Evolutionary conservation across 257 asterid species (phyloP), one percentile per base, ranked within the genome.

Genomic region (Linderniella brevidens): DNA sequence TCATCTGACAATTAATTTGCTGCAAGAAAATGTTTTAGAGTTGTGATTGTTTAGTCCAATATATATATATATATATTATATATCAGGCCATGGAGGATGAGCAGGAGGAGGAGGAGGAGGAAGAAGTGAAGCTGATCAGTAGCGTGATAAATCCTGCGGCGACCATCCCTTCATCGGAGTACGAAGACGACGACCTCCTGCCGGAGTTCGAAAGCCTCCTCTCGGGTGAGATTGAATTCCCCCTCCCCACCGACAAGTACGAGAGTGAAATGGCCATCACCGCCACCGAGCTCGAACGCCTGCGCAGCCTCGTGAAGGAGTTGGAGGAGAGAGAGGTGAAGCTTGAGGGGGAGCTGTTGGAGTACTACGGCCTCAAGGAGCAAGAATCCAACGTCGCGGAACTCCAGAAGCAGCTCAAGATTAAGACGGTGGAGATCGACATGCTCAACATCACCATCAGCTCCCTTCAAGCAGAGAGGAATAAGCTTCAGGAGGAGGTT

Each of bases 281-380:
- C 51, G 93, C 80, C 8, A 65, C 35, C 4, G 98, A 88, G 51
- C 78, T 88, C 41, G 96, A 81, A 63, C 65, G 76, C 35, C 39
- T 90, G 40, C 78, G 88, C 19, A 57, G 59, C 54, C 68, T 85
- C 44, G 98, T 85, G 14, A 64, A 64, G 48, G 98, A 85, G 55
- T 52, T 90, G 59, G 93, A 81, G 64, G 96, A 90, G 59, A 71
- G 98, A 61, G 98, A 90, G 46, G 94, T 78, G 62, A 85, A 85
- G 70, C 96, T 90, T 13, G 96, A 90, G 66, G 94, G 92, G 0
- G 98, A 90, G 73, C 78, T 90, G 46, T 76, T 90, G 1, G 93
- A 85, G 54, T 90, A 90, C 50, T 82, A 85, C 29, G 96, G 98
- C 17, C 56, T 90, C 61, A 79, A 74, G 71, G 98, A 90, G 67